Conservation (phyloP, 176 grass and related monocot species). For the Lolium multiflorum region DNA sequence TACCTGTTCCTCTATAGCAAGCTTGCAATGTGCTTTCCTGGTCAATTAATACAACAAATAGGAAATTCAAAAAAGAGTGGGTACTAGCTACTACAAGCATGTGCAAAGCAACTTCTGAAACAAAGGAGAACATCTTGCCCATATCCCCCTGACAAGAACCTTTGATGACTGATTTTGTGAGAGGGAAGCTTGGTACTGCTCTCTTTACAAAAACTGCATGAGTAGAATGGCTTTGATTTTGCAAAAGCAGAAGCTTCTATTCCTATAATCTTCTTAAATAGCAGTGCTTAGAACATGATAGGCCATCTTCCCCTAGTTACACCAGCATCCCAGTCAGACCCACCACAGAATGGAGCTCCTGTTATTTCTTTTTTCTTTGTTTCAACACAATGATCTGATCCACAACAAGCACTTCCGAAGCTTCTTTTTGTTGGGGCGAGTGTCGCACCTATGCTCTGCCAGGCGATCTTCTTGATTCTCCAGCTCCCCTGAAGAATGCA, state of each 20-base stretch:
- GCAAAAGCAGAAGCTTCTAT: constrained; percentile 47
- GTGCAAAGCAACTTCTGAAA: constrained; percentile 39
- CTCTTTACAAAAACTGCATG: constrained; percentile 31
- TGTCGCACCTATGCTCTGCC: constrained; percentile 34
- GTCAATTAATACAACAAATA: constrained; percentile 33
- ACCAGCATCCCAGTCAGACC: constrained; percentile 19
- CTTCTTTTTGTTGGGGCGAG: background rate
- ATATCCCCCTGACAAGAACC: constrained; percentile 29
- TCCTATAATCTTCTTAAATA: constrained; percentile 50
- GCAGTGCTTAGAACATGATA: constrained; percentile 46
- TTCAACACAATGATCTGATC: constrained; percentile 42
- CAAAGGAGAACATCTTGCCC: constrained; percentile 35
- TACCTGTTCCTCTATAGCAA: constrained; percentile 41
- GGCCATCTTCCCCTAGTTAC: constrained; percentile 37
- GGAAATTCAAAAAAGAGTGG: background rate
- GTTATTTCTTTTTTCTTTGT: constrained; percentile 8
- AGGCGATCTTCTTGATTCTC: constrained; percentile 56
- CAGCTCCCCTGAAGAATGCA: constrained; percentile 53
- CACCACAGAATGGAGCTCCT: constrained; percentile 29
- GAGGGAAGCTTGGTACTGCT: constrained; percentile 24
- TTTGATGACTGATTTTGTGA: constrained; percentile 36
- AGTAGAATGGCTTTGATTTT: constrained; percentile 44
- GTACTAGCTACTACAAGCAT: constrained; percentile 27
- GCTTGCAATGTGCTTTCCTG: constrained; percentile 38
- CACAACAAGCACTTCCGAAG: constrained; percentile 35